Evolutionary conservation across 768 basidiomycete species (phyloP).

Genomic region (Termitomyces sp.): DNA sequence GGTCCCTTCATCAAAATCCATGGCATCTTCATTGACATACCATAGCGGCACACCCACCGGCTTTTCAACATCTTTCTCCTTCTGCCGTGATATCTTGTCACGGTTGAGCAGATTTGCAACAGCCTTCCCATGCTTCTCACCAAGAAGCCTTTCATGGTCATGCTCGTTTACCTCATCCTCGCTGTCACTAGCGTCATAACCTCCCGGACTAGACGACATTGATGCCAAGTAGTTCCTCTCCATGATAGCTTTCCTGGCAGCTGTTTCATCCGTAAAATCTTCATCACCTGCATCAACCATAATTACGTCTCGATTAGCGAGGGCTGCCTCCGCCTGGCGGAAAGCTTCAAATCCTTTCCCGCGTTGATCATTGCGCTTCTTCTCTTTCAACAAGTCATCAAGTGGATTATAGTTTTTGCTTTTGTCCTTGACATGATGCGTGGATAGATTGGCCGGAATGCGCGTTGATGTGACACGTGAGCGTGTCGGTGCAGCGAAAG

Average conservation of each 20-base stretch:
- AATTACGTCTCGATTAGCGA: constrained; percentile 24
- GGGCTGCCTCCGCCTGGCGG: constrained; percentile 37
- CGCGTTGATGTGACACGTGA: constrained; percentile 4
- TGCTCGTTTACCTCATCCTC: constrained; percentile 25
- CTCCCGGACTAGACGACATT: constrained; percentile 15
- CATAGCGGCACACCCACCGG: constrained; percentile 25
- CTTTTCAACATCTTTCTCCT: constrained; percentile 19
- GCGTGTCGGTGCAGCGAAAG: constrained; percentile 7
- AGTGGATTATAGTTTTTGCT: constrained; percentile 39
- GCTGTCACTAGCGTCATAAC: constrained; percentile 7
- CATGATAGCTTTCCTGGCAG: constrained; percentile 31
- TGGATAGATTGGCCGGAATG: constrained; percentile 7
- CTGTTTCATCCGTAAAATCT: constrained; percentile 33
- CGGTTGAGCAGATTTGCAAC: constrained; percentile 38
- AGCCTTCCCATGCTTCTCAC: constrained; percentile 33
- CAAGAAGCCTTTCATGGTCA: constrained; percentile 31
- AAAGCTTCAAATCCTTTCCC: constrained; percentile 37
- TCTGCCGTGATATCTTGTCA: constrained; percentile 27
- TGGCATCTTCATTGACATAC: constrained; percentile 12
- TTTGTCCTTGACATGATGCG: constrained; percentile 11
- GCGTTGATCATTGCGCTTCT: constrained; percentile 29
- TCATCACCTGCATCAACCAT: constrained; percentile 26
- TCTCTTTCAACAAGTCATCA: constrained; percentile 49
- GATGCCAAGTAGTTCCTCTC: constrained; percentile 15
- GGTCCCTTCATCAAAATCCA: constrained; percentile 9